Percentiles rank a stretch among this genome's conserved stretches.
phyloP scores from a whole-genome alignment of 2,329 filamentous ascomycete genomes.

The Pyrenophora tritici-repentis region DNA sequence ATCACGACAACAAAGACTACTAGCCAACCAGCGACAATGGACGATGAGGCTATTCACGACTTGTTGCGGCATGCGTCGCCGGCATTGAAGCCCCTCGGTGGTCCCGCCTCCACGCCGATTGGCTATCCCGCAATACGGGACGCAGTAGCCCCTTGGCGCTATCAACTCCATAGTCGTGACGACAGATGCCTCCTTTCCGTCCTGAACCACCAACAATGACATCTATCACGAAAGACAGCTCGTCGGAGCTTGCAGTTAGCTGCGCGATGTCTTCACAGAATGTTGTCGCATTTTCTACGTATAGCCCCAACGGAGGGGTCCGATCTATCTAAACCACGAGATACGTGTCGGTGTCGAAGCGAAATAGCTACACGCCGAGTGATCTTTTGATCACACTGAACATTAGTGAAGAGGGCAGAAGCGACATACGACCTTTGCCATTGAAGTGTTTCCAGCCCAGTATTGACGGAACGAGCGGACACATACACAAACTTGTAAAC shows the following conservation, averaged over 20 bases:
- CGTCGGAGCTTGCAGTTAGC: constrained; percentile 29
- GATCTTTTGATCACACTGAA: constrained; percentile 12
- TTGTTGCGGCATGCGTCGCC: constrained; percentile 1
- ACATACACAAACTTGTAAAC: constrained; percentile 5
- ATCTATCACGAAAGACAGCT: constrained; percentile 27
- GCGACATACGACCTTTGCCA: neutral
- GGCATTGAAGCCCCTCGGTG: constrained; percentile 21
- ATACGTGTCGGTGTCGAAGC: constrained; percentile 36
- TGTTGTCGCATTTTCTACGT: constrained; percentile 36
- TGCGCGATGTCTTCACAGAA: constrained; percentile 27
- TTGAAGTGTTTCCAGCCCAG: neutral
- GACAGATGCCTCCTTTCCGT: constrained; percentile 34
- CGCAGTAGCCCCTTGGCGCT: constrained; percentile 25
- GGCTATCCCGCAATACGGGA: constrained; percentile 16
- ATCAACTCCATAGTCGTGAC: constrained; percentile 15
- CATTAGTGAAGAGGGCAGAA: neutral
- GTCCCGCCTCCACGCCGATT: constrained; percentile 22
- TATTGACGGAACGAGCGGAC: neutral
- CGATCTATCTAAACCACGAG: constrained; percentile 48
- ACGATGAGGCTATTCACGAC: constrained; percentile 2
- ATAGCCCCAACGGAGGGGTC: constrained; percentile 63
- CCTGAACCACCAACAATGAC: constrained; percentile 37
- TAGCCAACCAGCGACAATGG: neutral
- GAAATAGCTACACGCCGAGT: constrained; percentile 34
- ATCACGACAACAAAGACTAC: constrained; percentile 14